phyloP scores from a whole-genome alignment of 2,329 filamentous ascomycete genomes.

The Fusarium camptoceras region DNA sequence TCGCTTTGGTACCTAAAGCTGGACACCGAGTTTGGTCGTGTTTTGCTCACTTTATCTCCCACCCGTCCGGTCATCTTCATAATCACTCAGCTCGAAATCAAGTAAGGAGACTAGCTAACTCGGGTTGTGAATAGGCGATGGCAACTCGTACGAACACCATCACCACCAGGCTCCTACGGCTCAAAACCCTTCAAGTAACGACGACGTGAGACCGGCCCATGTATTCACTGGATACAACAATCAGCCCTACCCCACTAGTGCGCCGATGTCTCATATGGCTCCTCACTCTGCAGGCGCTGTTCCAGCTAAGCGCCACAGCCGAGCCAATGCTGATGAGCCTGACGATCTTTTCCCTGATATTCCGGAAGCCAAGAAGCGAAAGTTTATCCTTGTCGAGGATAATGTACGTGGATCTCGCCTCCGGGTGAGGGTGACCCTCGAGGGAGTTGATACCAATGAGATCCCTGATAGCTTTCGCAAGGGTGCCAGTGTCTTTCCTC shows the following conservation, averaged over 20 bases:
- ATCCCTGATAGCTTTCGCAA: conserved; percentile 96
- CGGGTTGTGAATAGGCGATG: conserved; percentile 63
- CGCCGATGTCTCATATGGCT: conserved; percentile 73
- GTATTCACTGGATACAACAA: conserved; percentile 77
- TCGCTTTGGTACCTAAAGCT: conserved; percentile 32
- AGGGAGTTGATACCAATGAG: conserved; percentile 92
- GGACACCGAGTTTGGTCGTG: conserved; percentile 29
- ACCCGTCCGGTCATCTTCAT: conserved; percentile 14
- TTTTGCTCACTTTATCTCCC: conserved; percentile 18
- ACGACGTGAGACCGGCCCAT: conserved; percentile 79
- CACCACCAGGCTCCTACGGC: conserved; percentile 72
- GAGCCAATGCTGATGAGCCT: conserved; percentile 67
- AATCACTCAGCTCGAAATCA: conserved; percentile 24
- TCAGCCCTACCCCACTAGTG: conserved; percentile 67
- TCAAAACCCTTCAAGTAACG: conserved; percentile 59
- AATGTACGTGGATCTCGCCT: conserved; percentile 82
- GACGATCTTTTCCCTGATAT: conserved; percentile 86
- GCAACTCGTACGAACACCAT: conserved; percentile 73
- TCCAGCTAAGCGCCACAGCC: conserved; percentile 52
- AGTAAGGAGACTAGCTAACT: conserved; percentile 46
- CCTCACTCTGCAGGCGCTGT: conserved; percentile 53
- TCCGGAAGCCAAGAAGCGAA: conserved; percentile 90
- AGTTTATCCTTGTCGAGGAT: conserved; percentile 97
- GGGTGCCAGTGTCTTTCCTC: conserved; percentile 87
- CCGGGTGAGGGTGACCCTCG: conserved; percentile 91